Conservation (phyloP, 192 early-diverging fungal genomes). For the Rhizophlyctis rosea region DNA sequence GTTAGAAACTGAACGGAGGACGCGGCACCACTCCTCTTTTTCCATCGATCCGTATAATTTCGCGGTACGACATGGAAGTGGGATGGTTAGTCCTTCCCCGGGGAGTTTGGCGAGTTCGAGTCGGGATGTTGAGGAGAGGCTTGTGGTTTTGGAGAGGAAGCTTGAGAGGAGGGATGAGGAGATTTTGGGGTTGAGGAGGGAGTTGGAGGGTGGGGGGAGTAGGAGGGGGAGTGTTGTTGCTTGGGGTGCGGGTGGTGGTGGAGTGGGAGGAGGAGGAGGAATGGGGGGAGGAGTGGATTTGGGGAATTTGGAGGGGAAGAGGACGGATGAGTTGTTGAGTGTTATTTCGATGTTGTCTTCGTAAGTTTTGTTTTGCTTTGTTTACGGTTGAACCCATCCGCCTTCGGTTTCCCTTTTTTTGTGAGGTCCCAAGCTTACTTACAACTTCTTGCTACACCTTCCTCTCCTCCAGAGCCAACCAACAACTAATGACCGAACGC, state of each 20-base stretch:
- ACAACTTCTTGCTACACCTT: too few relatives aligned
- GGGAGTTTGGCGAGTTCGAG: not conserved
- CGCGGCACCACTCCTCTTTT: too few relatives aligned
- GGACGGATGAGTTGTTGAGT: not conserved
- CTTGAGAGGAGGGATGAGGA: too few relatives aligned
- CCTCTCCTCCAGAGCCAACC: too few relatives aligned
- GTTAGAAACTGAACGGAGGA: not conserved
- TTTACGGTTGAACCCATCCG: too few relatives aligned
- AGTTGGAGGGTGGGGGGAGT: not conserved
- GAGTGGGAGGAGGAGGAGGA: not conserved
- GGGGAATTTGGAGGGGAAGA: constrained; percentile 1
- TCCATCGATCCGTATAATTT: not conserved
- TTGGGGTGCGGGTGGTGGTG: not conserved
- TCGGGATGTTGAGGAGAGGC: not conserved
- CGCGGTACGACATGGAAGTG: not conserved
- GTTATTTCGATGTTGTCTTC: too few relatives aligned
- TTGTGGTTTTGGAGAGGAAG: not conserved
- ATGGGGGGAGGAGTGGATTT: not conserved
- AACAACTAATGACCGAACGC: too few relatives aligned
- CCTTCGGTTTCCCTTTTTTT: too few relatives aligned
- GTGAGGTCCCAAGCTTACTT: too few relatives aligned
- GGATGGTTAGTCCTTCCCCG: not conserved
- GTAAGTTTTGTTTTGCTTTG: too few relatives aligned
- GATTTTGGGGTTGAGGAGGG: not conserved
- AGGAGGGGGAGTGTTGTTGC: not conserved